These are phyloP conservation scores for Kwoniella dejecticola DNA, from an alignment of 768 basidiomycete species.

Conservation along the genomic window DNA sequence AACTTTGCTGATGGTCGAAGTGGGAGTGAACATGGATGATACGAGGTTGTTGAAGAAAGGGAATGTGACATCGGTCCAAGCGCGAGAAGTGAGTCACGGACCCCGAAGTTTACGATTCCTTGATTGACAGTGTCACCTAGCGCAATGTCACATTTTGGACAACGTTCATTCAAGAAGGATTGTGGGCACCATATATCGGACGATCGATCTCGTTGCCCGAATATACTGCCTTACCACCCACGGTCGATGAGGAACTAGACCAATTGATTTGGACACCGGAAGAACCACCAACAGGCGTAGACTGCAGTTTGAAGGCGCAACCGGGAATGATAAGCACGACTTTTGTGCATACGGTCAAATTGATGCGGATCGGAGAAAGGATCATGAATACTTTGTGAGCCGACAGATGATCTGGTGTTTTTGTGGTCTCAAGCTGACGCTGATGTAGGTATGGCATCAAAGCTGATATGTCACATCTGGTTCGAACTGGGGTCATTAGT, in stretches of 20 bases:
- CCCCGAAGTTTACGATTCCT: neutral
- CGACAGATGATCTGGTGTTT: neutral
- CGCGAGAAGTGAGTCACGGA: conserved; percentile 33
- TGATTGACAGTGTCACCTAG: conserved; percentile 12
- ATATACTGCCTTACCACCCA: conserved; percentile 36
- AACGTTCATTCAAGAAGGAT: conserved; percentile 44
- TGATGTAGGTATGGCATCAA: conserved; percentile 39
- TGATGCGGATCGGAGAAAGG: conserved; percentile 42
- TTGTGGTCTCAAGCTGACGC: neutral
- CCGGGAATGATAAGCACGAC: conserved; percentile 40
- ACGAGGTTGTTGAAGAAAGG: conserved; percentile 34
- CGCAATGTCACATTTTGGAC: conserved; percentile 48
- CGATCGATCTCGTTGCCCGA: conserved; percentile 37
- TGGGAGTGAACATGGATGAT: conserved; percentile 49
- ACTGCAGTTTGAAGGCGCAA: conserved; percentile 29
- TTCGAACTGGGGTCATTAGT: conserved; percentile 31
- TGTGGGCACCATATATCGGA: conserved; percentile 49
- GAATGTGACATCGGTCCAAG: conserved; percentile 36
- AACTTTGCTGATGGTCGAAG: conserved; percentile 16
- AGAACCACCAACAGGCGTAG: conserved; percentile 6
- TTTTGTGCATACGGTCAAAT: conserved; percentile 46
- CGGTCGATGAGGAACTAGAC: conserved; percentile 40
- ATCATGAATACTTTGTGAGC: conserved; percentile 49
- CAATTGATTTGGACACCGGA: conserved; percentile 26
- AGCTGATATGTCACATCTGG: conserved; percentile 31